Percentiles rank a stretch among this genome's conserved stretches.
These are phyloP conservation scores for Apophysomyces elegans DNA, from an alignment of 371 early-diverging fungal species.

Conservation along the genomic window DNA sequence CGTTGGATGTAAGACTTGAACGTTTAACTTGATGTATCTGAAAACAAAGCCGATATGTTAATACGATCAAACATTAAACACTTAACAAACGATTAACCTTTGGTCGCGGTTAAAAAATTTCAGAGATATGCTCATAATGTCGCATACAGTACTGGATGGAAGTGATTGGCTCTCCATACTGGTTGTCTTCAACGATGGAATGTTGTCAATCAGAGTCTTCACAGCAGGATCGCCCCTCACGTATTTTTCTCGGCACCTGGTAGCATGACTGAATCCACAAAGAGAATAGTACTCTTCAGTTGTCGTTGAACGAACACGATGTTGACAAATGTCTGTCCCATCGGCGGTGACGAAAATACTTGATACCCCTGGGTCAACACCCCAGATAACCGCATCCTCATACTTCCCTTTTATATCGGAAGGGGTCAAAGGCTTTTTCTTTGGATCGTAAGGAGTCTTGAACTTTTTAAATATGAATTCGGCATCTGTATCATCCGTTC, in stretches of 20 bases:
- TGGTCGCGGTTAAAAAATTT: neutral
- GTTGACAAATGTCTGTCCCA: neutral
- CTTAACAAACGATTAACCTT: neutral
- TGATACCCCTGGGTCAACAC: slow-evolving; percentile 12
- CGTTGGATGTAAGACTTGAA: slow-evolving; percentile 1
- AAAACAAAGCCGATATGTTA: neutral
- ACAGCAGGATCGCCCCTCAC: neutral
- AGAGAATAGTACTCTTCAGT: slow-evolving; percentile 11
- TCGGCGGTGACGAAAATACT: slow-evolving; percentile 12
- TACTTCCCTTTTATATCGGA: neutral
- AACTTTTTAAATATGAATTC: neutral
- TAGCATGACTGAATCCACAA: slow-evolving; percentile 11
- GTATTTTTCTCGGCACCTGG: neutral
- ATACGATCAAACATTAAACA: neutral
- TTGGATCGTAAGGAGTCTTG: slow-evolving; percentile 3
- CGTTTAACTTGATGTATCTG: neutral
- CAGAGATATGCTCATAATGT: neutral
- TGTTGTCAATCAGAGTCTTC: neutral
- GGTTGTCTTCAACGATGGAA: neutral
- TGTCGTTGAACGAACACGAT: neutral
- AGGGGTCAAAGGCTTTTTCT: neutral
- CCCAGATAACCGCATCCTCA: neutral
- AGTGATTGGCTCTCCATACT: neutral
- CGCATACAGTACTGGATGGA: neutral
- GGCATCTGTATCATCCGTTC: neutral